phyloP scores from a whole-genome alignment of 768 basidiomycete genomes.

The Russula brevipes region DNA sequence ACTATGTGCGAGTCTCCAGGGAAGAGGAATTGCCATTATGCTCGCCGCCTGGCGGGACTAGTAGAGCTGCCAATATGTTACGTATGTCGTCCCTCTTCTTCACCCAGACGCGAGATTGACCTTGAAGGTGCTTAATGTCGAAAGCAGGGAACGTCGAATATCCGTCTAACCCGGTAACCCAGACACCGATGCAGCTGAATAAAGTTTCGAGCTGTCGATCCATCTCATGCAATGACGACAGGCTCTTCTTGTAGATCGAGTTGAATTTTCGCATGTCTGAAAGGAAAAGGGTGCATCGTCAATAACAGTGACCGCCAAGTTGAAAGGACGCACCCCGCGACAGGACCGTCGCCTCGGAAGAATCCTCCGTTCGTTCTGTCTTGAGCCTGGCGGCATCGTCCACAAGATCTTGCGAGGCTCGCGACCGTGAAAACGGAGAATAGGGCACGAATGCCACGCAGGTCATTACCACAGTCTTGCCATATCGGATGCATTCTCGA shows the following conservation, averaged over 20 bases:
- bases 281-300: not conserved
- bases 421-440: not conserved
- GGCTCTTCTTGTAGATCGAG: not conserved
- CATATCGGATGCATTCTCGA: not conserved
- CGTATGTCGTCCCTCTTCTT: no score
- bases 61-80: no score
- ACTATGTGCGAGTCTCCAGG: no score
- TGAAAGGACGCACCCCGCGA: not conserved
- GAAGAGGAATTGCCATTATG: no score
- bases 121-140: no score
- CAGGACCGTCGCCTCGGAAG: not conserved
- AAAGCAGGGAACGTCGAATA: no score
- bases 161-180: no score
- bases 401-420: not conserved
- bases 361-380: not conserved
- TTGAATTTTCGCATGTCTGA: not conserved
- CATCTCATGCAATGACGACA: no score
- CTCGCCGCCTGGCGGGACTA: no score
- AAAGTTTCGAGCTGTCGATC: no score
- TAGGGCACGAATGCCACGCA: not conserved
- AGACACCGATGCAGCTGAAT: no score
- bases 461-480: not conserved
- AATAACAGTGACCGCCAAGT: not conserved
- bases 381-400: not conserved
- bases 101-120: no score